Conservation (phyloP, 2,329 filamentous ascomycete genomes). For the Colletotrichum sp. region DNA sequence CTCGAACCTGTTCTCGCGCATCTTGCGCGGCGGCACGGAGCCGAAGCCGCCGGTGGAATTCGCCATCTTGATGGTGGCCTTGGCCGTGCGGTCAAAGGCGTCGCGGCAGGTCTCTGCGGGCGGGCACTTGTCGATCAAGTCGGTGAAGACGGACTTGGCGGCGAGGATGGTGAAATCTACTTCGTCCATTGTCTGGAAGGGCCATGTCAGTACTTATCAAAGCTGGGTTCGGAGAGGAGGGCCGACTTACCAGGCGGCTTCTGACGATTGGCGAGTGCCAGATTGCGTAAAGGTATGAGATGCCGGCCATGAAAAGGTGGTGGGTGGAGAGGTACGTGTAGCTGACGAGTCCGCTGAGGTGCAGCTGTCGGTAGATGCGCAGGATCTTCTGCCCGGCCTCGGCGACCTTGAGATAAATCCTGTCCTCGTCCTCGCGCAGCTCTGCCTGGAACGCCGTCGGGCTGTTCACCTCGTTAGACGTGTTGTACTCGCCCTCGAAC, state of each 20-base stretch:
- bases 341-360: constrained; percentile 87
- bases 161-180: constrained; percentile 97
- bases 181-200: constrained; percentile 80
- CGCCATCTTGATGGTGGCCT: constrained; percentile 95
- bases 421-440: constrained; percentile 81
- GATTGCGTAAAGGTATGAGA: constrained; percentile 95
- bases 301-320: constrained; percentile 95
- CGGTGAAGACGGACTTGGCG: constrained; percentile 89
- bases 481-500: constrained; percentile 79
- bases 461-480: constrained; percentile 68
- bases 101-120: constrained; percentile 94
- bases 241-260: constrained; percentile 76
- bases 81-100: constrained; percentile 93
- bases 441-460: constrained; percentile 68
- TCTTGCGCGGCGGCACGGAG: constrained; percentile 12
- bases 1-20: constrained; percentile 25
- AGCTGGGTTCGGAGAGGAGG: neutral
- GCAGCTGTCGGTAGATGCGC: constrained; percentile 87
- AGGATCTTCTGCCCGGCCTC: constrained; percentile 94
- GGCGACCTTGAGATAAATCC: constrained; percentile 92
- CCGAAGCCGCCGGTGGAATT: constrained; percentile 86
- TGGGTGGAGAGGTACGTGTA: constrained; percentile 96
- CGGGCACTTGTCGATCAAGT: constrained; percentile 92
- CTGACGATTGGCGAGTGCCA: constrained; percentile 94
- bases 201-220: neutral